These are phyloP conservation scores for Nakazawaea laoshanensis DNA, from an alignment of 805 yeast species.

Conservation along the genomic window DNA sequence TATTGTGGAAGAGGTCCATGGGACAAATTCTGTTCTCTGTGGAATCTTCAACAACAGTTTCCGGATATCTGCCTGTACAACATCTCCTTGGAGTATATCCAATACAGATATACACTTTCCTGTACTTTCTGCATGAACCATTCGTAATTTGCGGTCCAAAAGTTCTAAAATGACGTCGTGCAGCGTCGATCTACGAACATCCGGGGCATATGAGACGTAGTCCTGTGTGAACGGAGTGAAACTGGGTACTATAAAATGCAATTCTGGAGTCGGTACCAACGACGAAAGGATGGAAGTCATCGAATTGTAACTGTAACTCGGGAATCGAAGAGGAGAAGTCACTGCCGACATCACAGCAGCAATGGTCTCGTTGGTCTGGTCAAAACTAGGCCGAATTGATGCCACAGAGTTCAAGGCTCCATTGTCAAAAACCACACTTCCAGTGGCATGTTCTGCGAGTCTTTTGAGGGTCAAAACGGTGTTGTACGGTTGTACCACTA, in stretches of 20 bases:
- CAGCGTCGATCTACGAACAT: conserved; percentile 63
- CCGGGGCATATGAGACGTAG: conserved; percentile 49
- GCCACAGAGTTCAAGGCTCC: conserved; percentile 74
- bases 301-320: conserved; percentile 85
- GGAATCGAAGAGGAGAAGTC: conserved; percentile 84
- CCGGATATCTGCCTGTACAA: conserved; percentile 64
- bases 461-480: conserved; percentile 76
- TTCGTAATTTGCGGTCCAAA: conserved; percentile 65
- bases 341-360: conserved; percentile 78
- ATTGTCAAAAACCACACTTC: conserved; percentile 85
- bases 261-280: conserved; percentile 76
- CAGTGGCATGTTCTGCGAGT: conserved; percentile 77
- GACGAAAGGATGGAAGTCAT: conserved; percentile 74
- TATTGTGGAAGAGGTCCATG: conserved; percentile 76
- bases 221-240: conserved; percentile 74
- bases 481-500: conserved; percentile 97
- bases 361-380: conserved; percentile 77
- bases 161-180: conserved; percentile 81
- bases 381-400: conserved; percentile 57
- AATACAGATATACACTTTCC: conserved; percentile 60
- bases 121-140: conserved; percentile 46
- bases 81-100: conserved; percentile 59
- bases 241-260: conserved; percentile 67
- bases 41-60: conserved; percentile 59
- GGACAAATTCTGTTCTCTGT: conserved; percentile 66